Evolutionary conservation across 75 land plant species (phyloP).

Genomic region (Gnetum montanum): DNA sequence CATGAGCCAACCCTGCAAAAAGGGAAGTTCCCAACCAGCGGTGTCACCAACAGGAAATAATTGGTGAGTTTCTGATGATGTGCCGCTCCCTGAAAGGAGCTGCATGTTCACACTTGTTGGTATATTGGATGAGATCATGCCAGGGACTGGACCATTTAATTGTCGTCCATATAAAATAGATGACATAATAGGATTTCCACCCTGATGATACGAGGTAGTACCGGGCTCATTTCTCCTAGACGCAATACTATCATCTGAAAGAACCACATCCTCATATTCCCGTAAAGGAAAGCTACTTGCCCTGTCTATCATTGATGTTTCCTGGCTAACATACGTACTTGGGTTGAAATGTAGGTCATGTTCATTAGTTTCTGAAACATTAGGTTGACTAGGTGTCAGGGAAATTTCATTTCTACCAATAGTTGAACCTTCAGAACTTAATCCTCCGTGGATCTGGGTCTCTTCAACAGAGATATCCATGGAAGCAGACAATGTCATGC

Average conservation of each 20-base stretch:
- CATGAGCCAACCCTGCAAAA: constrained; percentile 75
- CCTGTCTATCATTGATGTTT: neutral
- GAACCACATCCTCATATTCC: neutral
- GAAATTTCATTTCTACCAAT: neutral
- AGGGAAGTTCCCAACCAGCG: constrained; percentile 65
- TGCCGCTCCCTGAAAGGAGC: constrained; percentile 12
- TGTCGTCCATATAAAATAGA: neutral
- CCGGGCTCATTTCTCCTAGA: neutral
- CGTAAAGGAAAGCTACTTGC: neutral
- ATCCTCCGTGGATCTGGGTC: constrained; percentile 10
- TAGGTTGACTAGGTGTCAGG: neutral
- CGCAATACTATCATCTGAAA: neutral
- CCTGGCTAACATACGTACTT: neutral
- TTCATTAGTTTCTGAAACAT: neutral
- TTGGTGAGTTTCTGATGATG: constrained; percentile 21
- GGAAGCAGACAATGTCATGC: constrained; percentile 16
- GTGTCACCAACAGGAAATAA: constrained; percentile 43
- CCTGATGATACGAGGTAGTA: neutral
- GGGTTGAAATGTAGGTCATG: neutral
- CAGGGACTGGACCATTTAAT: constrained; percentile 4
- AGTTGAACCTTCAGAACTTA: neutral
- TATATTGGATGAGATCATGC: constrained; percentile 6
- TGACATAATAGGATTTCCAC: neutral
- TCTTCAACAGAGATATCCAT: constrained; percentile 28
- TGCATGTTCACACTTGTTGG: constrained; percentile 16